phyloP scores from a whole-genome alignment of 2,329 filamentous ascomycete genomes.

The Talaromyces sp. region DNA sequence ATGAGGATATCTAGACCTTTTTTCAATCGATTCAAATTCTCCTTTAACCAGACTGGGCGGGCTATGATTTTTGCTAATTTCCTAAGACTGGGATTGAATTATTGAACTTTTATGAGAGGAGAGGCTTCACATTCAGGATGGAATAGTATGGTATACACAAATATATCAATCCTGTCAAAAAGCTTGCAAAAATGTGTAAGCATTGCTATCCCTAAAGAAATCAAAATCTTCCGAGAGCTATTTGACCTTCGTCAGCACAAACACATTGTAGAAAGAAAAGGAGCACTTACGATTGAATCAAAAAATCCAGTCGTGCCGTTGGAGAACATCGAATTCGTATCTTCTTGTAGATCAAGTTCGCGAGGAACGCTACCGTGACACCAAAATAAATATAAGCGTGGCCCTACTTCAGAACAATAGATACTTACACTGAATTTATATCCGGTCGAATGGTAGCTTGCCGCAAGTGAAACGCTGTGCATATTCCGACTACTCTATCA shows the following conservation, averaged over 20 bases:
- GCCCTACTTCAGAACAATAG: not conserved
- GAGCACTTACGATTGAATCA: constrained; percentile 5
- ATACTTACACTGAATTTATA: not conserved
- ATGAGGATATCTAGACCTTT: not conserved
- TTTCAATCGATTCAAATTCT: too few relatives aligned
- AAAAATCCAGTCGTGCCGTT: not conserved
- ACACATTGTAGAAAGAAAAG: not conserved
- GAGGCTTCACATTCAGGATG: not conserved
- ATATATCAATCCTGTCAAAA: not conserved
- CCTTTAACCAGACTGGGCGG: not conserved
- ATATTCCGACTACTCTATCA: constrained; percentile 4
- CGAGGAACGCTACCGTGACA: not conserved
- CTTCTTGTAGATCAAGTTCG: not conserved
- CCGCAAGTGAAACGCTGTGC: not conserved
- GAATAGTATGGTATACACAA: not conserved
- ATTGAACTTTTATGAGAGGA: not conserved
- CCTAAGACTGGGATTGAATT: not conserved
- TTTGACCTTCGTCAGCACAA: not conserved
- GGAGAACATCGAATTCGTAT: not conserved
- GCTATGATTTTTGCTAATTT: not conserved
- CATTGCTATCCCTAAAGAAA: not conserved
- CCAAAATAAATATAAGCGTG: not conserved
- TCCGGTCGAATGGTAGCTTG: not conserved
- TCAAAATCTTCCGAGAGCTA: not conserved
- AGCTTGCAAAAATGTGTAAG: constrained; percentile 3